Evolutionary conservation across 1,139 yeast genomes (phyloP).

Genomic region (Yamadazyma taylorii): DNA sequence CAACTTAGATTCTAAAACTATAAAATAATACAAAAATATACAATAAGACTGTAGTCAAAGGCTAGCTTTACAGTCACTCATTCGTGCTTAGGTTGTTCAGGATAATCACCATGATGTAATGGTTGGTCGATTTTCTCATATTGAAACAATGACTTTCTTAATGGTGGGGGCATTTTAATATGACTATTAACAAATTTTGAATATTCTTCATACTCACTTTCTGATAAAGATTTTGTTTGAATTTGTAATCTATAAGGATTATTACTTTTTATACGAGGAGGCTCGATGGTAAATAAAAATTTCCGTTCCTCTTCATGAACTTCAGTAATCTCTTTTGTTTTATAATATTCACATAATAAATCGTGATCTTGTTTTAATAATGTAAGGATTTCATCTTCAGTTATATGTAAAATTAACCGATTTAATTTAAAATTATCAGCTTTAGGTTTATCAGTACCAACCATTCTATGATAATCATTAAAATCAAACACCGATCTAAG

Average conservation of each 20-base stretch:
- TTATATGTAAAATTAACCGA: slow-evolving; percentile 21
- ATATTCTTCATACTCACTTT: slow-evolving; percentile 11
- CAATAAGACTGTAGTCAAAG: no score
- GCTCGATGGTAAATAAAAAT: slow-evolving; percentile 17
- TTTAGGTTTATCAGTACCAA: slow-evolving; percentile 6
- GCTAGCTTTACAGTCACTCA: no score
- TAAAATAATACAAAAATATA: no score
- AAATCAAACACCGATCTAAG: slow-evolving; percentile 21
- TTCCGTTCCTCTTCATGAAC: slow-evolving; percentile 29
- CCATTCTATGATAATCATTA: slow-evolving; percentile 18
- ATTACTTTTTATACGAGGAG: slow-evolving; percentile 1
- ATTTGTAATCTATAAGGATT: slow-evolving; percentile 9
- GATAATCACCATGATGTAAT: slow-evolving; percentile 13
- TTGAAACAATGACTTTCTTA: slow-evolving; percentile 31
- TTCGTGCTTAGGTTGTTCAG: no score
- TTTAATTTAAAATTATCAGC: slow-evolving; percentile 21
- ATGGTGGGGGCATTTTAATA: slow-evolving; percentile 29
- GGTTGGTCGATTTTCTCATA: slow-evolving; percentile 27
- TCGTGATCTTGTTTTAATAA: slow-evolving; percentile 28
- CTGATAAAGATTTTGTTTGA: slow-evolving; percentile 8
- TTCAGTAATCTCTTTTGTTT: slow-evolving; percentile 29
- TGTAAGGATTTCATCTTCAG: slow-evolving; percentile 19
- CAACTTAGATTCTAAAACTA: no score
- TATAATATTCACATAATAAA: slow-evolving; percentile 32
- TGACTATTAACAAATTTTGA: slow-evolving; percentile 15